Evolutionary conservation across 2,329 filamentous ascomycete genomes (phyloP), one percentile per base, ranked within the genome.

Genomic region (Neopestalotiopsis clavispora): DNA sequence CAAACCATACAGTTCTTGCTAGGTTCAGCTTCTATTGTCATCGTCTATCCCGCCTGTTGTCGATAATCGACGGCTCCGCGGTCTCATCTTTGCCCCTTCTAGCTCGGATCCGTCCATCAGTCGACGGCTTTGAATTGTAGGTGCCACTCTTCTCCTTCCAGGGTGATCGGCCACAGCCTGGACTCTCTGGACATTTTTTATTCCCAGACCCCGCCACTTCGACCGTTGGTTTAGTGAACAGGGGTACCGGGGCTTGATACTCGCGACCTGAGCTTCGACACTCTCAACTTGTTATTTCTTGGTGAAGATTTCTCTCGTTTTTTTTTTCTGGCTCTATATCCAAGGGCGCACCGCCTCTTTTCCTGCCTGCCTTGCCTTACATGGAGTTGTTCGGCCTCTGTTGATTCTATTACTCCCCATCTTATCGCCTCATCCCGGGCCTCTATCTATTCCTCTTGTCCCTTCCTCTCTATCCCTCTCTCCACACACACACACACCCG

Each of bases 131-230:
- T 20, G 9, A 52, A 52, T 20, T 52, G 6, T 52, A 52, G 17
- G 45, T 52, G 17, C 17, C 17, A 52, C 45, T 52, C 45, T 52
- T 20, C 17, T 52, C 45, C 45, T n/a, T 52, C 45, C 45, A 52
- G 45, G 45, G 45, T 20, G 45, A 52, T 52, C 45, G 10, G 45
- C 45, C 45, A 52, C n/a, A 52, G 45, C 45, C 45, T 52, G 45
- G 45, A 52, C 45, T 52, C 45, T 62, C 59, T 62, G 14, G 34
- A 34, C 34, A 62, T 38, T 34, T 28, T 62, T 62, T 62, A 40
- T 62, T 62, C 30, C 30, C 59, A 62, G 59, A 38, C 28, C 59
- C 59, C 59, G 59, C 59, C 59, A 62, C 59, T 62, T 62, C 20
- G 59, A 34, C 59, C 34, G 23, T 59, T 59, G 57, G 57, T 34